These are phyloP conservation scores for Globisporangium perplexum DNA, from an alignment of 352 stramenopile species.

Conservation along the genomic window DNA sequence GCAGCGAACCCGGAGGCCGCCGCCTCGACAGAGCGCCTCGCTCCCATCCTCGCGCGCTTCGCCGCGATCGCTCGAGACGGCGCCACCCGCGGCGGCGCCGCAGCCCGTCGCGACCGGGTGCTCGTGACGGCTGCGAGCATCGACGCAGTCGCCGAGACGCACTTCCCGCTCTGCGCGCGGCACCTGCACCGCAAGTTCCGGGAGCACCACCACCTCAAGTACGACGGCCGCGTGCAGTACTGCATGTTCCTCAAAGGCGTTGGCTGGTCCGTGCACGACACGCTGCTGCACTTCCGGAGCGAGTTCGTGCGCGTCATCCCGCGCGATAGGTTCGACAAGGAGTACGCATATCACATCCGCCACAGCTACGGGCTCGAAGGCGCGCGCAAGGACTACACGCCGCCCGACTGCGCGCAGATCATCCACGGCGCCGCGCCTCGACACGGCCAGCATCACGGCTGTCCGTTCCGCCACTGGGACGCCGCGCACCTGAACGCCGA, in stretches of 20 bases:
- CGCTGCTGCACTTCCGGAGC: conserved; percentile 63
- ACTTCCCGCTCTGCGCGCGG: conserved; percentile 83
- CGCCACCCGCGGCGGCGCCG: not conserved
- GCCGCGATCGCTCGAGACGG: conserved; percentile 18
- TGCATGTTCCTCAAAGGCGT: conserved; percentile 83
- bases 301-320: conserved; percentile 66
- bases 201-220: conserved; percentile 81
- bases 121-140: conserved; percentile 56
- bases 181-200: conserved; percentile 66
- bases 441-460: conserved; percentile 83
- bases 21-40: conserved; percentile 28
- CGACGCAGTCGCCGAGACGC: conserved; percentile 40
- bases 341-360: conserved; percentile 85
- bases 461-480: conserved; percentile 79
- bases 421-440: conserved; percentile 33
- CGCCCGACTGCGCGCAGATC: conserved; percentile 54
- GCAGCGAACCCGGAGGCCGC: conserved; percentile 21
- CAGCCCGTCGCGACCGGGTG: not conserved
- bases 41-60: conserved; percentile 32
- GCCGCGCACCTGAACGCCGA: conserved; percentile 29
- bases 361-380: conserved; percentile 85
- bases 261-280: conserved; percentile 73
- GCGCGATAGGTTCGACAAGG: conserved; percentile 64
- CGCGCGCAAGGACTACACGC: conserved; percentile 61
- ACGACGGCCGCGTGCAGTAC: conserved; percentile 80